phyloP scores from a whole-genome alignment of 805 yeast genomes.

The Scheffersomyces coipomensis region DNA sequence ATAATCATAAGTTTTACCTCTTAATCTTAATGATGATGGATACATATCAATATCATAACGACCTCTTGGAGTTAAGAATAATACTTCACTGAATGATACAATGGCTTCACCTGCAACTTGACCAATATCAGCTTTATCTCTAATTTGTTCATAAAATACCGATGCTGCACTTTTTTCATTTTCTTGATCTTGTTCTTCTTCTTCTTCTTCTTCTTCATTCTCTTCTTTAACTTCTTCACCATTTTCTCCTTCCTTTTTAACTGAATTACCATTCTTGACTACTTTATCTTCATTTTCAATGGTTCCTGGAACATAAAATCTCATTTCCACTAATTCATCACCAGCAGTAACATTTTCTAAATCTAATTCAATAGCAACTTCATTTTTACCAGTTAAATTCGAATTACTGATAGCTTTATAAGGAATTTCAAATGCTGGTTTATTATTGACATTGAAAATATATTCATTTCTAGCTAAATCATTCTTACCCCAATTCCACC shows the following conservation, averaged over 20 bases:
- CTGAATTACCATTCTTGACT: slow-evolving; percentile 27
- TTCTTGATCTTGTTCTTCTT: slow-evolving; percentile 35
- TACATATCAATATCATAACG: slow-evolving; percentile 97
- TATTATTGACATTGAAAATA: slow-evolving; percentile 79
- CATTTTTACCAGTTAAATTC: slow-evolving; percentile 87
- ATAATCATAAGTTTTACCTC: slow-evolving; percentile 98
- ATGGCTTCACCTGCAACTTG: slow-evolving; percentile 93
- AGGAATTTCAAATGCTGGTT: slow-evolving; percentile 91
- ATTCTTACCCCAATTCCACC: slow-evolving; percentile 99
- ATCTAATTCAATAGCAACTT: slow-evolving; percentile 86
- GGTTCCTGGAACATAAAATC: slow-evolving; percentile 90
- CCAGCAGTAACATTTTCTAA: slow-evolving; percentile 70
- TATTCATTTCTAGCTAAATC: slow-evolving; percentile 92
- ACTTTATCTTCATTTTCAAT: slow-evolving; percentile 47
- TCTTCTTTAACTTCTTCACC: slow-evolving; percentile 43
- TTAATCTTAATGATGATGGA: slow-evolving; percentile 77
- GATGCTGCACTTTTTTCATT: slow-evolving; percentile 71
- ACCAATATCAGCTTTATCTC: slow-evolving; percentile 92
- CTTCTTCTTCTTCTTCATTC: slow-evolving; percentile 29
- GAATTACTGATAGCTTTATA: slow-evolving; percentile 77
- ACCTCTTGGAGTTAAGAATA: slow-evolving; percentile 96
- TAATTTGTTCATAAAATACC: slow-evolving; percentile 84
- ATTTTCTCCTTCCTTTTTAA: slow-evolving; percentile 25
- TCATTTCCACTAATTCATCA: slow-evolving; percentile 92
- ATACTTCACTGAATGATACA: slow-evolving; percentile 85